Evolutionary conservation across 805 yeast species (phyloP), one percentile per base, ranked within the genome.

Genomic region (Candida dajiaensis): DNA sequence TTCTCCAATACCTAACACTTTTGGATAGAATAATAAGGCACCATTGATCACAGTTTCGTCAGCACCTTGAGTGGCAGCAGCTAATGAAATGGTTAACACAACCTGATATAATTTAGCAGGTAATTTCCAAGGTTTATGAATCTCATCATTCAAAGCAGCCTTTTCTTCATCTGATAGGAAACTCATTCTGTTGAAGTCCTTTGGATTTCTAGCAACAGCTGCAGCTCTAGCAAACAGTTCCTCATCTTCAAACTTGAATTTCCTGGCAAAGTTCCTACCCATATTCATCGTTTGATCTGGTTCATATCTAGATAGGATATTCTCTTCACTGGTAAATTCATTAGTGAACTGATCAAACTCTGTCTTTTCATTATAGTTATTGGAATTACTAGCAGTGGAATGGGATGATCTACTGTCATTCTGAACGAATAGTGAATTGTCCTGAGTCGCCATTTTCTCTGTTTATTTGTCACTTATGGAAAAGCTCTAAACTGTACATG

Each of bases 41-140:
- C 89, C 89, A 54, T 81, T 81, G 48, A 82, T 76, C 16, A 82
- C 86, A 7, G 85, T 69, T 61, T 82, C 85, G 63, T 82, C 89
- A 85, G 81, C 81, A 61, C 89, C 88, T 62, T 81, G 87, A 41
- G 81, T 83, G 19, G 84, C 83, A 20, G 88, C 88, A 40, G 84
- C 83, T 80, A 81, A 74, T 3, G 87, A 81, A 13, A 83, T 78
- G 54, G 80, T 72, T 9, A 79, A 72, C 47, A 81, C 76, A 44
- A 81, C 76, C 48, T 67, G 74, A 40, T 72, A 57, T 54, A 81
- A 68, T 45, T 70, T 76, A 11, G 55, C 52, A 21, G 65, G 64
- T 47, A 62, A 53, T 39, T 57, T 56, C 76, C 71, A 75, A 16
- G 71, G 72, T 31, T 68, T 70, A 37, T 66, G 60, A 25, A 55